Evolutionary conservation across 495 filamentous ascomycete genomes (phyloP).

Genomic region (Aspergillus baeticus): DNA sequence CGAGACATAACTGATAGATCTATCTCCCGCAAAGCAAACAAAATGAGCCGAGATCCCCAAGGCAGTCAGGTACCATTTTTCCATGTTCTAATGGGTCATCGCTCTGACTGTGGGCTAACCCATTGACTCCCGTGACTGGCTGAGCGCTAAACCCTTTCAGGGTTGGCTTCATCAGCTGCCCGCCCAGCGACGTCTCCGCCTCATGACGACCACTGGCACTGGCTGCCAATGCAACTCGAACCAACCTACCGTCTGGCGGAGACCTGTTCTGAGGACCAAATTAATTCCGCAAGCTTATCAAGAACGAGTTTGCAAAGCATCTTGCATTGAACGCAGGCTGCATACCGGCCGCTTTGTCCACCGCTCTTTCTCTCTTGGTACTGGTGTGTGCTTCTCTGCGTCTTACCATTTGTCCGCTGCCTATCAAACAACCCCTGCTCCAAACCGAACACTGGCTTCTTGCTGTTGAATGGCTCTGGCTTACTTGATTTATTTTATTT

Average conservation of each 20-base stretch:
- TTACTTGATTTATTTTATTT: conserved; percentile 20
- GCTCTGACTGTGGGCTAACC: not conserved
- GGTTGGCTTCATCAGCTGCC: conserved; percentile 18
- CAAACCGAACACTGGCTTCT: conserved; percentile 15
- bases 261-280: not conserved
- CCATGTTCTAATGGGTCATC: not conserved
- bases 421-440: conserved; percentile 18
- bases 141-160: conserved; percentile 29
- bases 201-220: conserved; percentile 19
- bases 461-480: conserved; percentile 12
- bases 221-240: conserved; percentile 14
- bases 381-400: conserved; percentile 18
- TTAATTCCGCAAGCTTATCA: conserved; percentile 8
- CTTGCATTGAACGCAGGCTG: conserved; percentile 2
- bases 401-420: conserved; percentile 17
- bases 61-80: conserved; percentile 1
- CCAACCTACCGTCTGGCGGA: conserved; percentile 21
- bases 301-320: conserved; percentile 10
- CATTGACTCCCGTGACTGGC: conserved; percentile 31
- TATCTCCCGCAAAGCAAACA: conserved; percentile 1
- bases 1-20: not conserved
- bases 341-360: conserved; percentile 12
- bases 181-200: conserved; percentile 26
- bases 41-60: not conserved
- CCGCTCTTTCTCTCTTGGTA: conserved; percentile 23